A percentile compares a stretch with the other conserved stretches of the same genome.
Evolutionary conservation across 495 filamentous ascomycete genomes (phyloP).

Genomic region (Elaphomyces granulatus): DNA sequence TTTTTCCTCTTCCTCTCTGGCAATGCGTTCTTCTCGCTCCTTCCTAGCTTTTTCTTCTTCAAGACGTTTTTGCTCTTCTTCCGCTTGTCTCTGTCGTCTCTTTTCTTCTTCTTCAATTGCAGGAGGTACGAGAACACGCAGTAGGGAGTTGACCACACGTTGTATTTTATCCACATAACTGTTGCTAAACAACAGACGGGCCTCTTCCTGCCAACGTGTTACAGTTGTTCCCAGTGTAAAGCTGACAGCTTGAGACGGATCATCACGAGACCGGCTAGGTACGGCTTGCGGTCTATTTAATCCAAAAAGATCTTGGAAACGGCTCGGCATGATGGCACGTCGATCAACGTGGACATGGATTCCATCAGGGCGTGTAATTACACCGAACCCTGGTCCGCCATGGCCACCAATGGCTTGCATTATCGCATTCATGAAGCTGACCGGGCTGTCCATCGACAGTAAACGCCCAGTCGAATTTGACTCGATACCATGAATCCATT

Average conservation of each 20-base stretch:
- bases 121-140: constrained; percentile 63
- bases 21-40: constrained; percentile 36
- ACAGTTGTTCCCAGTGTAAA: constrained; percentile 57
- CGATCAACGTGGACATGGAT: constrained; percentile 43
- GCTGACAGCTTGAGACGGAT: constrained; percentile 49
- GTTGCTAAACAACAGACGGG: constrained; percentile 65
- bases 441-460: constrained; percentile 43
- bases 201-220: constrained; percentile 80
- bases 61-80: constrained; percentile 33
- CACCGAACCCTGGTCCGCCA: constrained; percentile 34
- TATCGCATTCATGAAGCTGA: constrained; percentile 47
- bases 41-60: constrained; percentile 30
- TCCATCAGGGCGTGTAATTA: constrained; percentile 43
- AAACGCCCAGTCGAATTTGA: constrained; percentile 29
- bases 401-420: constrained; percentile 43
- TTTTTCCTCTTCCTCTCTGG: constrained; percentile 45
- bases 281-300: constrained; percentile 31
- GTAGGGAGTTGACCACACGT: constrained; percentile 55
- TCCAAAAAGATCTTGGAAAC: constrained; percentile 43
- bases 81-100: constrained; percentile 35
- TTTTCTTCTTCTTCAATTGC: constrained; percentile 65
- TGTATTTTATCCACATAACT: constrained; percentile 54
- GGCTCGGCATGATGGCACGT: constrained; percentile 33
- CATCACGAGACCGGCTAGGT: constrained; percentile 35
- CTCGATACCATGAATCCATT: constrained; percentile 46